Conservation (phyloP, 495 filamentous ascomycete genomes). For the Acidomyces sp. region DNA sequence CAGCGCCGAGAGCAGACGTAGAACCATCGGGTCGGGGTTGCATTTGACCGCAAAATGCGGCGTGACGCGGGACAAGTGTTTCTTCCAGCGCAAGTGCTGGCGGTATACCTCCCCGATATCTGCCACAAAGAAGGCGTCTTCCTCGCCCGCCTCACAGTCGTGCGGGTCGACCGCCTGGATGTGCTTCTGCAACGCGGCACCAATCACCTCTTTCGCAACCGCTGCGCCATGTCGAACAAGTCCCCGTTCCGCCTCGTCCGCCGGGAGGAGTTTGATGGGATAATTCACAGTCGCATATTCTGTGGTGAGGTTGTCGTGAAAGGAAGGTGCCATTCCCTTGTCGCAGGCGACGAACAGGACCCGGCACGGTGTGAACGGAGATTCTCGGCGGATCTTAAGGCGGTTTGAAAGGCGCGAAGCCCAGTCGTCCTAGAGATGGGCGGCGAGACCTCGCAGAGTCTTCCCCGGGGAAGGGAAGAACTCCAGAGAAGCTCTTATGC, state of each 20-base stretch:
- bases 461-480: conserved; percentile 95
- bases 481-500: conserved; percentile 91
- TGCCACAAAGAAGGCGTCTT: conserved; percentile 95
- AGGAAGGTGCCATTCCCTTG: conserved; percentile 66
- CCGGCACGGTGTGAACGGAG: conserved; percentile 13
- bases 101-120: conserved; percentile 98
- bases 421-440: conserved; percentile 47
- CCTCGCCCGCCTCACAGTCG: conserved; percentile 72
- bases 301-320: conserved; percentile 41
- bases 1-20: conserved; percentile 72
- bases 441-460: conserved; percentile 83
- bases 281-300: conserved; percentile 23
- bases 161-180: conserved; percentile 73
- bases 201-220: conserved; percentile 42
- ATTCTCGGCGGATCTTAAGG: conserved; percentile 49
- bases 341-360: conserved; percentile 20
- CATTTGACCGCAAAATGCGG: conserved; percentile 99
- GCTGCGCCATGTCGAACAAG: conserved; percentile 20
- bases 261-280: background rate
- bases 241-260: background rate
- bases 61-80: conserved; percentile 81
- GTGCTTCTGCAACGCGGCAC: conserved; percentile 66
- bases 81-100: conserved; percentile 96
- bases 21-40: conserved; percentile 82
- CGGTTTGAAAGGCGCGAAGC: conserved; percentile 78